Base-by-base conservation (phyloP, 768 basidiomycete species). In the Leucocoprinus sp. region DNA sequence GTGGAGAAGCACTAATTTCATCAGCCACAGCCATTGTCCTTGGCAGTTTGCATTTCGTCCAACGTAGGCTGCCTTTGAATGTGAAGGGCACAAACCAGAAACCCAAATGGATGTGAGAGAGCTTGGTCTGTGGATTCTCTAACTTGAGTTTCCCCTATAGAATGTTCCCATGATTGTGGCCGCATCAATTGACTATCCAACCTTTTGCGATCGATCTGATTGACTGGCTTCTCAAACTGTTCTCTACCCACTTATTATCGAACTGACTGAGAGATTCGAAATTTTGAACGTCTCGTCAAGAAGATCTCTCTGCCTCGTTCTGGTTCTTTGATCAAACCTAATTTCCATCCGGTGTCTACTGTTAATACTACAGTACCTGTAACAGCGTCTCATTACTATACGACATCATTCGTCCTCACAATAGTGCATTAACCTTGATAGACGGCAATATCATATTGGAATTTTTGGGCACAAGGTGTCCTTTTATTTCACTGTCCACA, bases 401-500 rank as follows among this genome's bases (percentile, higher is more conserved):
- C 34, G 5, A 35, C 42, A 4, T 27, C 33, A 15, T 26, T 33
- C 36, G 27, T 19, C 11, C 7, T 44, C 12, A 11, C 44, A 26
- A 24, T 40, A 15, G 21, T 41, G 15, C 34, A 23, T 2, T 33
- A 37, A 36, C 43, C 24, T 37, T 29, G 18, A 15, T 71, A 46
- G 74, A 78, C 50, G 80, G 75, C 6, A 71, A 76, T 52, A 70
- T 84, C 82, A 83, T 22, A 72, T 84, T 38, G 82, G 82, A 12
- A n/a, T n/a, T 82, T 78, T 53, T 80, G 79, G 78, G 80, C 78
- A 22, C 67, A 66, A 66, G 80, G 82, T 78, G 48, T 46, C 61
- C 48, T 7, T 9, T 4, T 5, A 14, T 27, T 34, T 17, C 42
- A 23, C 14, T 41, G 6, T 12, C n/a, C n/a, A n/a, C n/a, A n/a